Conservation (phyloP, 352 stramenopile genomes). For the Pythium brachiatum region DNA sequence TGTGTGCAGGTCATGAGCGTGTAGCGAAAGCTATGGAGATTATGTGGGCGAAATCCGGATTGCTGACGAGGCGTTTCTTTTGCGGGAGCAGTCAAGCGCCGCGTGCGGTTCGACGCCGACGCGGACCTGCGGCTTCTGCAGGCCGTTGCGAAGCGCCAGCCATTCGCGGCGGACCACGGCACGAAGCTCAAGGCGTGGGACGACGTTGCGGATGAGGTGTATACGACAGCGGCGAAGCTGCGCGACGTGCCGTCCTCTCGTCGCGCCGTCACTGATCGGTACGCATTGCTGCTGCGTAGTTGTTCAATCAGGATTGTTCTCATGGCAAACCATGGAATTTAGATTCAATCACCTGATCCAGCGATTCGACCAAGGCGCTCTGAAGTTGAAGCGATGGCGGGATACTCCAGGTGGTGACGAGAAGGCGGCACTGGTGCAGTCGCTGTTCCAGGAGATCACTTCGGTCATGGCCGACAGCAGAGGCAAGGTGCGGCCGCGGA, state of each 20-base stretch:
- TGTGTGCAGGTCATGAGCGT: background rate
- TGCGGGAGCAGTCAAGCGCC: slow-evolving; percentile 20
- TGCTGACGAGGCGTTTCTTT: background rate
- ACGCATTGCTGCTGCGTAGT: background rate
- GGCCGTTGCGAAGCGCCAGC: slow-evolving; percentile 39
- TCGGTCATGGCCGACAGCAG: slow-evolving; percentile 22
- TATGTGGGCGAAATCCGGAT: background rate
- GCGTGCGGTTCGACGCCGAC: slow-evolving; percentile 38
- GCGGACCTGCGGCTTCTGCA: slow-evolving; percentile 44
- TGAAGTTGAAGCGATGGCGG: slow-evolving; percentile 33
- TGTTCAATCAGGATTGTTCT: background rate
- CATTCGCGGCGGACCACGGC: slow-evolving; percentile 45
- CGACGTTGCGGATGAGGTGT: slow-evolving; percentile 39
- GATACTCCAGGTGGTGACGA: slow-evolving; percentile 28
- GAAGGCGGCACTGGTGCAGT: slow-evolving; percentile 25
- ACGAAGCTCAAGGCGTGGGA: slow-evolving; percentile 53
- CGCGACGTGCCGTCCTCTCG: slow-evolving; percentile 31
- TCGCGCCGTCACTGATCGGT: slow-evolving; percentile 42
- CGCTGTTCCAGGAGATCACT: slow-evolving; percentile 28
- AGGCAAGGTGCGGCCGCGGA: slow-evolving; percentile 9
- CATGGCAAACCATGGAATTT: background rate
- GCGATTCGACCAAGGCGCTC: slow-evolving; percentile 31
- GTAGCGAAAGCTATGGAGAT: background rate
- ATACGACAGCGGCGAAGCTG: slow-evolving; percentile 29
- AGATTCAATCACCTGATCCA: slow-evolving; percentile 43